These are phyloP conservation scores for Trichoderma parareesei DNA, from an alignment of 495 filamentous ascomycete genomes.

Conservation along the genomic window DNA sequence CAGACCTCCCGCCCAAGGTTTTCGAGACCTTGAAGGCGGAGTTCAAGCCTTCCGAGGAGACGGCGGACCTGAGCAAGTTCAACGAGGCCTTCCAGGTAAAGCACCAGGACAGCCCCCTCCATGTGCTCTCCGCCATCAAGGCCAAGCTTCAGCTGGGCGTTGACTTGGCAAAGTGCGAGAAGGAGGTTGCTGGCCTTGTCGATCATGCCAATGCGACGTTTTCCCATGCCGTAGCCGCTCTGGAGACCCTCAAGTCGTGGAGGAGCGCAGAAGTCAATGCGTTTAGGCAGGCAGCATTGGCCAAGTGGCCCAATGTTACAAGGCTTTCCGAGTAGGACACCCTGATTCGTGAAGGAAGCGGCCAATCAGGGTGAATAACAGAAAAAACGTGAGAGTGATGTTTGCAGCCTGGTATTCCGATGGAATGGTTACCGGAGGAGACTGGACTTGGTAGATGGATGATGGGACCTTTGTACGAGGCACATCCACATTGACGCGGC, in stretches of 20 bases:
- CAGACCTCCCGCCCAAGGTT: conserved; percentile 49
- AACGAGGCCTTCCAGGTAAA: conserved; percentile 59
- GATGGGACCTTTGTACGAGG: neutral
- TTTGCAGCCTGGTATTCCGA: neutral
- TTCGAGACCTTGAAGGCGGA: conserved; percentile 57
- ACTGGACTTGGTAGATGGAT: neutral
- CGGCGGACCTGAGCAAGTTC: conserved; percentile 50
- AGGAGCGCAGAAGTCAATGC: conserved; percentile 43
- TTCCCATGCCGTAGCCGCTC: conserved; percentile 51
- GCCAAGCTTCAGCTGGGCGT: conserved; percentile 53
- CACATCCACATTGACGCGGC: neutral
- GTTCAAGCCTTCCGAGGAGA: conserved; percentile 52
- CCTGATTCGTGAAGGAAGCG: neutral
- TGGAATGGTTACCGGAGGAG: neutral
- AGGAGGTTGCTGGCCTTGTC: conserved; percentile 51
- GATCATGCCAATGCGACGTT: conserved; percentile 45
- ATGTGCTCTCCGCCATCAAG: conserved; percentile 55
- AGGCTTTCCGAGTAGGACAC: conserved; percentile 1
- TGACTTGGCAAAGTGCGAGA: conserved; percentile 48
- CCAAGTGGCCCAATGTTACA: conserved; percentile 65
- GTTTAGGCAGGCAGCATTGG: conserved; percentile 56
- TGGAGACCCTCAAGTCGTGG: conserved; percentile 54
- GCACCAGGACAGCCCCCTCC: conserved; percentile 53
- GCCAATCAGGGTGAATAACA: neutral
- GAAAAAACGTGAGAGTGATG: neutral